Evolutionary conservation across 345 rosid species (phyloP).

Genomic region (Rhizophora apiculata): DNA sequence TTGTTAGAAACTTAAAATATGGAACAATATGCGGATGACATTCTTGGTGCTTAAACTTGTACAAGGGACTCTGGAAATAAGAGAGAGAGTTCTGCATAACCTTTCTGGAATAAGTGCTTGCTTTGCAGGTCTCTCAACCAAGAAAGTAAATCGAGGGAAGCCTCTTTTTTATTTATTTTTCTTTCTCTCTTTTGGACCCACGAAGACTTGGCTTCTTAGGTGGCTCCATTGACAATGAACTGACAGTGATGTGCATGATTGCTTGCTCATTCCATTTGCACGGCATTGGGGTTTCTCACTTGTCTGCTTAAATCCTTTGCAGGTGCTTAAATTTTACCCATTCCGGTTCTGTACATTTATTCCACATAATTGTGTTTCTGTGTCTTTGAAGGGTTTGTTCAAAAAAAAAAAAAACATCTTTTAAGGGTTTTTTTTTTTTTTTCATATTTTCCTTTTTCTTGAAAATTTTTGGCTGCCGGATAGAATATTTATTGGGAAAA

Average conservation of each 20-base stretch:
- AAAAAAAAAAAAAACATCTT: too few species aligned
- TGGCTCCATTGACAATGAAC: conserved; percentile 24
- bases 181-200: conserved; percentile 21
- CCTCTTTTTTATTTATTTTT: not conserved
- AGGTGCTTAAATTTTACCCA: conserved; percentile 4
- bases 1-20: too few species aligned
- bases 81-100: conserved; percentile 12
- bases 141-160: conserved; percentile 6
- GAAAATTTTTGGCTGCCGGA: too few species aligned
- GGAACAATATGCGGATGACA: too few species aligned
- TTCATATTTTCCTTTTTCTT: too few species aligned
- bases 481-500: too few species aligned
- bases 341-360: not conserved
- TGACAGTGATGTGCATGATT: conserved; percentile 21
- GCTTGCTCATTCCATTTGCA: conserved; percentile 19
- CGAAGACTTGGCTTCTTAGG: conserved; percentile 30
- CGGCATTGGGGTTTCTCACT: conserved; percentile 18
- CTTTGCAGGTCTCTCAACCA: conserved; percentile 45
- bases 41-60: too few species aligned
- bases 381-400: not conserved
- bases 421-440: too few species aligned
- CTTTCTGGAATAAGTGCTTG: conserved; percentile 25
- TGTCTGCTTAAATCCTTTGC: conserved; percentile 16
- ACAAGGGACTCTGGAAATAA: too few species aligned
- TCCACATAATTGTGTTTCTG: not conserved